phyloP scores from a whole-genome alignment of 75 land plant genomes.

The Isoetes taiwanensis region DNA sequence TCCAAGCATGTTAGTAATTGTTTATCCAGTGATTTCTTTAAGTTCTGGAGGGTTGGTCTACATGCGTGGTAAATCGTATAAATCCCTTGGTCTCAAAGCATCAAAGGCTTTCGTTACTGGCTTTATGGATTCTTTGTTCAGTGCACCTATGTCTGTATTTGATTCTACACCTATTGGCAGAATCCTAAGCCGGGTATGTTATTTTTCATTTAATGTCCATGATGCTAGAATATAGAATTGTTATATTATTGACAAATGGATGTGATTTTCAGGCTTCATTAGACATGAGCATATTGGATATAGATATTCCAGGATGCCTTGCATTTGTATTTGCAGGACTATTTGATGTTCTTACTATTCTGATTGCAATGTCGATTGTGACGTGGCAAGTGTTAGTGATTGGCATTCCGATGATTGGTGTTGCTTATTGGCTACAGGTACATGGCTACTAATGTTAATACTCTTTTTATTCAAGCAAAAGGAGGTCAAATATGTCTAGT shows the following conservation, averaged over 20 bases:
- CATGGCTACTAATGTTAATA: not conserved
- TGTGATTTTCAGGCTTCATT: slow-evolving; percentile 39
- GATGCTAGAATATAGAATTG: too few species aligned
- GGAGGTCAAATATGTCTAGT: not conserved
- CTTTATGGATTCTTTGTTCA: slow-evolving; percentile 43
- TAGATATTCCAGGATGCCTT: slow-evolving; percentile 50
- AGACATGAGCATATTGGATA: slow-evolving; percentile 61
- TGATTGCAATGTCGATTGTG: slow-evolving; percentile 44
- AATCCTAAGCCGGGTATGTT: slow-evolving; percentile 60
- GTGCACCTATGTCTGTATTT: slow-evolving; percentile 75
- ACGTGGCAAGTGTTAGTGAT: slow-evolving; percentile 69
- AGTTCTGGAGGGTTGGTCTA: slow-evolving; percentile 35
- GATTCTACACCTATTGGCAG: slow-evolving; percentile 71
- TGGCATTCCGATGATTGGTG: slow-evolving; percentile 39
- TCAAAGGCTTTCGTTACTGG: slow-evolving; percentile 51
- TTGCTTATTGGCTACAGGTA: slow-evolving; percentile 57
- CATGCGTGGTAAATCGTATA: slow-evolving; percentile 23
- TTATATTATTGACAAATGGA: too few species aligned
- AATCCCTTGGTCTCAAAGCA: slow-evolving; percentile 40
- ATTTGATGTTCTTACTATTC: slow-evolving; percentile 27
- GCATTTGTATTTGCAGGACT: slow-evolving; percentile 27
- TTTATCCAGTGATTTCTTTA: slow-evolving; percentile 35
- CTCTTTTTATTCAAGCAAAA: not conserved
- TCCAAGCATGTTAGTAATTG: slow-evolving; percentile 26
- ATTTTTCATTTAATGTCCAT: too few species aligned